Evolutionary conservation across 164 flowering plant species (phyloP).

Genomic region (Santalum album): DNA sequence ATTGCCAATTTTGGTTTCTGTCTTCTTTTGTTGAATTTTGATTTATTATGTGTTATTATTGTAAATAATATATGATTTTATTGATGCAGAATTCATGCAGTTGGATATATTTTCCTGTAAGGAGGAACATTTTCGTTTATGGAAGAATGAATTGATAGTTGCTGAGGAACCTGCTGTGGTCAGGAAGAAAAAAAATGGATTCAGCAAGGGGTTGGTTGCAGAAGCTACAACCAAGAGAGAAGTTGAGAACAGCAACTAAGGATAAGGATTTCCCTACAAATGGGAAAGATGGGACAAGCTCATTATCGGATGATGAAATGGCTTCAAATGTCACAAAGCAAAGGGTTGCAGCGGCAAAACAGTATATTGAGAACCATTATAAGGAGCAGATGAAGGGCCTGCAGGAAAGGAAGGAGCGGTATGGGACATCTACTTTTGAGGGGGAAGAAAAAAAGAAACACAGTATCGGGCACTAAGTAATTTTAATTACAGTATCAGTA

Average conservation of each 20-base stretch:
- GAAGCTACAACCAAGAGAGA: slow-evolving; percentile 51
- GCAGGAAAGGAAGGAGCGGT: slow-evolving; percentile 66
- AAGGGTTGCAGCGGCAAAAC: slow-evolving; percentile 66
- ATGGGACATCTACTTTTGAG: slow-evolving; percentile 1
- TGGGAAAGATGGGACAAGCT: slow-evolving; percentile 12
- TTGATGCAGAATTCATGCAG: background rate
- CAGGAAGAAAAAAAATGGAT: slow-evolving; percentile 42
- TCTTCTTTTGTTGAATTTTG: background rate
- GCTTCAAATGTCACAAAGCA: slow-evolving; percentile 54
- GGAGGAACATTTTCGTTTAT: background rate
- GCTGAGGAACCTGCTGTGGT: slow-evolving; percentile 3
- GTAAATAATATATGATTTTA: background rate
- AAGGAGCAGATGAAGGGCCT: slow-evolving; percentile 70
- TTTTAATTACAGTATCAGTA: too few relatives aligned
- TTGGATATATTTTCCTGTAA: background rate
- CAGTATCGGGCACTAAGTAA: too few relatives aligned
- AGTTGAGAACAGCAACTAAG: slow-evolving; percentile 20
- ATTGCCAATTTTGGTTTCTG: background rate
- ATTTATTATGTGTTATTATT: background rate
- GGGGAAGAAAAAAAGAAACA: too few relatives aligned
- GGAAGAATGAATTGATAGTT: slow-evolving; percentile 2
- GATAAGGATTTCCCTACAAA: slow-evolving; percentile 31
- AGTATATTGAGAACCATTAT: slow-evolving; percentile 74
- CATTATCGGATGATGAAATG: slow-evolving; percentile 32
- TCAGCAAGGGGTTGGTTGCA: slow-evolving; percentile 69